Evolutionary conservation across 192 early-diverging fungal genomes (phyloP), one percentile per base, ranked within the genome.

Genomic region (Coemansia sp.): DNA sequence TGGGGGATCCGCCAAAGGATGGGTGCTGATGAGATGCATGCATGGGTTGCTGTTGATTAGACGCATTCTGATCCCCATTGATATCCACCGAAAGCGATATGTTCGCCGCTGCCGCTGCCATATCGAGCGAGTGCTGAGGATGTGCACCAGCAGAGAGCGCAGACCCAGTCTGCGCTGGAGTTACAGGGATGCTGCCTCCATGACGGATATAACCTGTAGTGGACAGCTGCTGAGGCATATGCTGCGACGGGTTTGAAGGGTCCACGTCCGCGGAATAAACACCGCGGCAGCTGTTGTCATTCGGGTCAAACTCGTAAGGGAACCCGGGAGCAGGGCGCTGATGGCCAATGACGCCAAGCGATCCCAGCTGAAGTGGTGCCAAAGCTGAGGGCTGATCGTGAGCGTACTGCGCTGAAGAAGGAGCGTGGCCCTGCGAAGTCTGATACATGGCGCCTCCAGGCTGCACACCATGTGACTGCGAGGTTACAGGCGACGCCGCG

Each of bases 241-340:
- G 63, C 56, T 69, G 73, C 4, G 70, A 32, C 1, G 70, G 27
- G 21, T 56, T 66, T 9, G 63, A 20, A n/a, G 70, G 70, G 31
- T 81, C 78, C 50, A 81, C 70, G 29, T 81, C 78, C 60, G 57
- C 56, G 9, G 70, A 4, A 31, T 81, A 81, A 30, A 81, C 66
- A 60, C 60, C 70, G 24, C 74, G 79, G 61, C 79, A 81, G 60
- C 59, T 70, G 31, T 32, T 60, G 57, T 81, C 78, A 63, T 46
- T 75, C 17, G 78, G 70, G 46, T 75, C 78, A 64, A 81, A 81
- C 3, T 81, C 74, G 70, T 81, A 81, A 11, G 79, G 60, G 29
- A 81, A 81, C 11, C 69, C 31, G 23, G 63, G 55, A 30, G 67
- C 14, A 4, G 70, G 57, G 59, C 79, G 79, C 55, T 76, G 79